Evolutionary conservation across 164 flowering plant genomes (phyloP).

Genomic region (Vitis rupestris): DNA sequence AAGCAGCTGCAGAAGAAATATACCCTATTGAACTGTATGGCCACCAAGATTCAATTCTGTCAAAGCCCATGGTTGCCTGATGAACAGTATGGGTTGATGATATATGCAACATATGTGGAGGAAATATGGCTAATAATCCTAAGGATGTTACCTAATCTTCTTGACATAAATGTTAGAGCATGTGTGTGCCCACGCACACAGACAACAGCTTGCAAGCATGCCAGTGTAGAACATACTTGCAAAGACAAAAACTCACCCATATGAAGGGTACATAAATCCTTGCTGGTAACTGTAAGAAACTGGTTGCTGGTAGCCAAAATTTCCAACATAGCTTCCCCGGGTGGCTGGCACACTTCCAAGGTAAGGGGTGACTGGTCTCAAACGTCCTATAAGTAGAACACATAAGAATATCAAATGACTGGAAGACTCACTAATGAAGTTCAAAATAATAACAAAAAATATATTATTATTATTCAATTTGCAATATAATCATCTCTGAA

Average conservation of each 20-base stretch:
- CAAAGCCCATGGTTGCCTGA: neutral
- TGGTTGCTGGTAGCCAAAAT: constrained; percentile 78
- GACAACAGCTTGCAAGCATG: no score
- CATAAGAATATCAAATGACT: neutral
- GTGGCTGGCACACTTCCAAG: constrained; percentile 49
- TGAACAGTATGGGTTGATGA: neutral
- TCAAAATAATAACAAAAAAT: no score
- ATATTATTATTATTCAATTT: no score
- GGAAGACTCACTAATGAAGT: neutral
- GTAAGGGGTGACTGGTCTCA: constrained; percentile 55
- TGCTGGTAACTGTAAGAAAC: constrained; percentile 74
- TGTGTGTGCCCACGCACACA: no score
- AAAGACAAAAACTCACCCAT: constrained; percentile 61
- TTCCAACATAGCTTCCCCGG: constrained; percentile 60
- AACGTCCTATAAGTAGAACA: constrained; percentile 45
- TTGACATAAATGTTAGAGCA: no score
- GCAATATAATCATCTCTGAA: no score
- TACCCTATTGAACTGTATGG: neutral
- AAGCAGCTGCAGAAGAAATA: constrained; percentile 18
- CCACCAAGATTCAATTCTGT: neutral
- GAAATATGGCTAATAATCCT: neutral
- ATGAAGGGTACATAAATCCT: constrained; percentile 70
- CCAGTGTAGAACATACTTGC: no score
- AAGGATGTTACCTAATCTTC: no score
- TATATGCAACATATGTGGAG: neutral